Evolutionary conservation across 2,329 filamentous ascomycete species (phyloP), one percentile per base, ranked within the genome.

Genomic region (Endoconidiophora laricicola): DNA sequence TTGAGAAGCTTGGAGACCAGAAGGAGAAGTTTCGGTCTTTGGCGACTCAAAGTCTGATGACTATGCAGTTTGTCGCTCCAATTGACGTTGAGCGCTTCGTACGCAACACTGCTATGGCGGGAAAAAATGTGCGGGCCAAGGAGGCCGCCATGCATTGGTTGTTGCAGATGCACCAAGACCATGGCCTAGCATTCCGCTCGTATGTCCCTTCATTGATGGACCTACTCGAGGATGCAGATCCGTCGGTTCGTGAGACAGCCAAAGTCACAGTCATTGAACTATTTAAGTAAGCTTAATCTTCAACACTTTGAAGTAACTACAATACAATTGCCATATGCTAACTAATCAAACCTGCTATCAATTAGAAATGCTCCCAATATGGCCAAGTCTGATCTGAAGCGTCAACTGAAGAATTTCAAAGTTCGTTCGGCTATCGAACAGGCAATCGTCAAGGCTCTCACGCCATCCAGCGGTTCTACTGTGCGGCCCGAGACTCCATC

Each of bases 341-440:
- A 48, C 38, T 41, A 37, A 20, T 22, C 37, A 5, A 7, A 3
- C 20, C 24, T 14, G 23, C 50, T 40, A 23, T 33, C 9, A 2
- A 24, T 20, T 49, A 86, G 83, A 56, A 79, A 77, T 59, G 87
- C 86, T 0, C 83, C 87, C 14, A 81, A 83, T 56, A 72, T 79
- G 51, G 90, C 88, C 46, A 94, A 94, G 63, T 83, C 83, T 2
- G 88, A 95, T 60, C 69, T 96, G 33, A 91, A 91, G 67, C 83
- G 78, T 60, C 86, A 94, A 64, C 70, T 96, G 53, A 81, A 83
- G 61, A 79, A 78, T 59, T 83, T 84, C 63, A 86, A 86, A 59
- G 86, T 96, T 46, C 78, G 90, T 41, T 86, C 86, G 54, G 82
- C 86, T 12, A 95, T 94, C 59, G 82, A 85, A 55, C 76, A 80